Base-by-base conservation (phyloP, 2,329 filamentous ascomycete species). In the Monilinia polystroma region DNA sequence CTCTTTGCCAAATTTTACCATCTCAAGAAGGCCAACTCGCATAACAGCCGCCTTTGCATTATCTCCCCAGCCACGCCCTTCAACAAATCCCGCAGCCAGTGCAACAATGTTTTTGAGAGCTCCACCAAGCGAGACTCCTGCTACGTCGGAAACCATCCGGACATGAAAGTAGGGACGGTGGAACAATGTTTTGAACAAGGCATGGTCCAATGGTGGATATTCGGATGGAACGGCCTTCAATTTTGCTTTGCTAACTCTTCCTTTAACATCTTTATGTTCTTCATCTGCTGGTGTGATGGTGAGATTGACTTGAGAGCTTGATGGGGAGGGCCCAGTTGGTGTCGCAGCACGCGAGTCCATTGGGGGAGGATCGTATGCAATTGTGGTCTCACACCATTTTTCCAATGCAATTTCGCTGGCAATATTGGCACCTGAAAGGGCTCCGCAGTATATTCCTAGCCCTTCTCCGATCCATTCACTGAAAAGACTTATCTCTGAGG, bases 1-100 rank as follows among this genome's bases (percentile, higher is more conserved):
- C 73, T 90, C 87, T 78, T 93, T 92, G 71, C 94, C 94, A 73
- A 99, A 99, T 76, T 91, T 90, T 75, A 98, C 92, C 90, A 97
- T 97, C 80, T 99, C 95, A 73, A 97, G 84, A 56, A 99, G 86
- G 10, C 95, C 95, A 26, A 98, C 90, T 53, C 95, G 91, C 92
- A 99, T 98, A 68, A 99, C 89, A 56, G 95, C 95, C n/a, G 95
- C 93, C 82, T 99, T 98, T 72, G 94, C 94, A 73, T 98, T 99
- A 82, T 98, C 93, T 75, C 95, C 95, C 94, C 95, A 99, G 71
- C 94, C 94, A 69, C 94, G 87, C 47, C 95, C 95, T 71, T 97
- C 92, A 55, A 98, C 93, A 78, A 96, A 99, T 67, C 95, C 95
- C 43, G 95, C 93, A 6, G 93, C 94, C 23, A 99, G 82, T 6